Evolutionary conservation across 2,329 filamentous ascomycete species (phyloP), one percentile per base, ranked within the genome.

Genomic region (Penicillium sp.): DNA sequence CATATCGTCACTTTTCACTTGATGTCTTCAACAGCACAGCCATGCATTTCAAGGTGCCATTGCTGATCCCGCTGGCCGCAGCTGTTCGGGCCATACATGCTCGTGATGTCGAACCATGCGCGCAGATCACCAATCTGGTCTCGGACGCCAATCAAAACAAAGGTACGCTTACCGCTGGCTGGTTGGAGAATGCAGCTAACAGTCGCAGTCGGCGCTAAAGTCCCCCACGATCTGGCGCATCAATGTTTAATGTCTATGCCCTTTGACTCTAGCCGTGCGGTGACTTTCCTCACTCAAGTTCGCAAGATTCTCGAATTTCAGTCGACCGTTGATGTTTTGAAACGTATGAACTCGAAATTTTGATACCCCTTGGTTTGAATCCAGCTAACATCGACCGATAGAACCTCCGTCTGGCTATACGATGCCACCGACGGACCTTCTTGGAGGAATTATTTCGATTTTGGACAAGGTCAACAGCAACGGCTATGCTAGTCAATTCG

Each of bases 351-450:
- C 33, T 4, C 30, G 9, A 18, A 4, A 13, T 6, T 4, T 27
- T 1, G 14, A n/a, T 11, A 11, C 2, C 1, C 7, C 33, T 28
- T 10, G 16, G n/a, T 10, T 38, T 20, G 9, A 8, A 31, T 35
- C n/a, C 4, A n/a, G 7, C 52, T 63, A 36, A 63, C 18, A 24
- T 31, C 18, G 14, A 18, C 33, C 6, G 1, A 16, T 48, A 66
- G 67, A 79, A 45, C 81, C 82, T 3, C 82, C 82, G 0, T 53
- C 71, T 13, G 71, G 70, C 10, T 84, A 83, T 63, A 69, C 71
- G 49, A 74, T 80, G 45, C 74, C 79, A 0, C 62, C 73, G 1
- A 69, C 75, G 25, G 81, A 84, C 54, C 69, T 83, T 11, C 59
- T 78, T 24, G 74, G 61, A 6, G 72, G 69, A 1, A 66, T 84